phyloP scores from a whole-genome alignment of 2,329 filamentous ascomycete species.

The Ascochyta pisi region DNA sequence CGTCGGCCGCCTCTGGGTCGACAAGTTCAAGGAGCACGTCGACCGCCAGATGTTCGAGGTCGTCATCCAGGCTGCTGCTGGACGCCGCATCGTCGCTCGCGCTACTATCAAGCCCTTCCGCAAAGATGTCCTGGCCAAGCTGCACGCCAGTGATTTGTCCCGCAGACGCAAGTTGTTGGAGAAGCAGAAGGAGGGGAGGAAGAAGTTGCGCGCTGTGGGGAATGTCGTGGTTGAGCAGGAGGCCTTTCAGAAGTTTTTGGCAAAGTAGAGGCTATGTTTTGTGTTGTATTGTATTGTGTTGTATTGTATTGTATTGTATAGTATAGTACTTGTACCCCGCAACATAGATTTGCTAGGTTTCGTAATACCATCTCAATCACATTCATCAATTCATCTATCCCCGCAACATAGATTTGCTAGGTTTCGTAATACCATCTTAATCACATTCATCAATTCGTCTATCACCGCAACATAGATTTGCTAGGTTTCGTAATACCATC shows the following conservation, averaged over 20 bases:
- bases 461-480: no score
- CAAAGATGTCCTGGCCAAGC: conserved; percentile 91
- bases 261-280: conserved; percentile 60
- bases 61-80: conserved; percentile 88
- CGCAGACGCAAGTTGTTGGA: conserved; percentile 86
- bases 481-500: no score
- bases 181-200: conserved; percentile 95
- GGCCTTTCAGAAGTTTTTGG: conserved; percentile 91
- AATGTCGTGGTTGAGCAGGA: conserved; percentile 97
- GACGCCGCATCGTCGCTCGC: conserved; percentile 81
- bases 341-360: no score
- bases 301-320: not conserved
- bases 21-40: conserved; percentile 96
- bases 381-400: not conserved
- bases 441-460: no score
- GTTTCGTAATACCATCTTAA: no score
- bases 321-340: not conserved
- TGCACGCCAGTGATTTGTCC: conserved; percentile 88
- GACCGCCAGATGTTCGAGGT: conserved; percentile 98
- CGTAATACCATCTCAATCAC: no score
- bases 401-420: no score
- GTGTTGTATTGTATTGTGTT: not conserved
- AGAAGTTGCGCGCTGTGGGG: conserved; percentile 79
- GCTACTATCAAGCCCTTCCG: conserved; percentile 97
- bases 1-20: conserved; percentile 86